Base-by-base conservation (phyloP, 331 rosid species). In the Acacia concinna region DNA sequence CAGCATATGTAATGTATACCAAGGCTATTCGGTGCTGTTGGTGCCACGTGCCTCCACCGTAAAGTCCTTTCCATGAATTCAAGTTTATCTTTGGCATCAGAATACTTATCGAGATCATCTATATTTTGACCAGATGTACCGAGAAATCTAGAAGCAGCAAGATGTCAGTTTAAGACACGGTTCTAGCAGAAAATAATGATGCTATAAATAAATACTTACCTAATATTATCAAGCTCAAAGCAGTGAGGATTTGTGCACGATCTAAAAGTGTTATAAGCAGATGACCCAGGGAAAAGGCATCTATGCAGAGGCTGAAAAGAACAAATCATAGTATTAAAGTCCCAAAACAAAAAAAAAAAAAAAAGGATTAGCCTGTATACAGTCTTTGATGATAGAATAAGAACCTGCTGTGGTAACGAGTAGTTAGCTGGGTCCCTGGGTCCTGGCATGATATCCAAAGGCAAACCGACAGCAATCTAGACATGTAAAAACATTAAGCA, bases 381-480 rank as follows among this genome's bases (percentile, higher is more conserved):
- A 49, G 62, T 72, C 56, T 65, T 70, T 38, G 64, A 82, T 37
- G 88, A 76, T 52, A 63, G 68, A 28, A 49, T 85, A 51, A 73
- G 62, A 81, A 95, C 99, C 99, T 95, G 99, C 82, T 95, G 99
- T 3, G 99, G 99, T 47, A 95, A 86, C 69, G 97, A 52, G 85
- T 87, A 93, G 80, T 91, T 95, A 21, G 99, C 90, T 35, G 99
- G 99, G 81, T 95, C 99, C 67, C 79, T 68, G 27, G 92, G 84
- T 78, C 99, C 99, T 14, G 99, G 99, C 98, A 95, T 95, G 88
- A 95, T 91, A 86, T 95, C 99, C 79, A 95, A 62, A 67, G 97
- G 87, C 87, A 95, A 81, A 74, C 93, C 90, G 51, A 92, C 97
- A 70, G 90, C 87, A 79, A 95, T 88, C 99, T 95, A 76, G 83